Percentiles rank a stretch among this genome's conserved stretches.
These are phyloP conservation scores for Ceratocystis papillata DNA, from an alignment of 2,329 filamentous ascomycete species.

Conservation along the genomic window DNA sequence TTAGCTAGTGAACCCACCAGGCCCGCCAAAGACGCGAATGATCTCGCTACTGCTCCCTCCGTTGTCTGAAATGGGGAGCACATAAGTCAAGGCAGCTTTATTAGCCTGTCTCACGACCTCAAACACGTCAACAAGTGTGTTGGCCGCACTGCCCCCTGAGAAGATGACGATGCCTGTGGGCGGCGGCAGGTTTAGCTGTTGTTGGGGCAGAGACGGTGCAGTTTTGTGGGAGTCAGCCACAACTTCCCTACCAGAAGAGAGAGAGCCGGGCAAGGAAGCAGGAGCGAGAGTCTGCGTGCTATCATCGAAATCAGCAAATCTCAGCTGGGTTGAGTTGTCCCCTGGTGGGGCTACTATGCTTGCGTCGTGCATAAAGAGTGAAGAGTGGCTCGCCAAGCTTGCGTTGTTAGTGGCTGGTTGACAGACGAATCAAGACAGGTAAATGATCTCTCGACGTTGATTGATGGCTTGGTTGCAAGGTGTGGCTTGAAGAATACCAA, in stretches of 20 bases:
- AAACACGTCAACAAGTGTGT: conserved; percentile 87
- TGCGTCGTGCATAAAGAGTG: background rate
- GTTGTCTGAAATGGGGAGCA: conserved; percentile 94
- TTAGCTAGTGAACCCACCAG: conserved; percentile 45
- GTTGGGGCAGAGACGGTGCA: background rate
- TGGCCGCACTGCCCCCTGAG: conserved; percentile 87
- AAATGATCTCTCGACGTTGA: background rate
- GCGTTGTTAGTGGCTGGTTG: background rate
- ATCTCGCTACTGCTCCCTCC: conserved; percentile 88
- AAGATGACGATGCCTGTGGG: conserved; percentile 63
- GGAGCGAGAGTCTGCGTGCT: background rate
- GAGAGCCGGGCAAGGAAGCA: background rate
- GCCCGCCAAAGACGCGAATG: conserved; percentile 87
- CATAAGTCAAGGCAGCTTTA: conserved; percentile 60
- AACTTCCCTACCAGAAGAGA: background rate
- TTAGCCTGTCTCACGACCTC: conserved; percentile 53
- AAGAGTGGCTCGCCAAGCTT: background rate
- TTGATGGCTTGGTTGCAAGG: background rate
- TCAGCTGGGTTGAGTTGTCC: background rate
- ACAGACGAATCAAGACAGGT: background rate
- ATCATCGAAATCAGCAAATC: background rate
- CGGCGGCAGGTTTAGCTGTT: background rate
- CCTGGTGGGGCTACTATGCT: conserved; percentile 1
- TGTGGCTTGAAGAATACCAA: background rate
- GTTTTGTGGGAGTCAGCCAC: background rate